These are phyloP conservation scores for Pseudogymnoascus sp. DNA, from an alignment of 2,329 filamentous ascomycete genomes.

Conservation along the genomic window DNA sequence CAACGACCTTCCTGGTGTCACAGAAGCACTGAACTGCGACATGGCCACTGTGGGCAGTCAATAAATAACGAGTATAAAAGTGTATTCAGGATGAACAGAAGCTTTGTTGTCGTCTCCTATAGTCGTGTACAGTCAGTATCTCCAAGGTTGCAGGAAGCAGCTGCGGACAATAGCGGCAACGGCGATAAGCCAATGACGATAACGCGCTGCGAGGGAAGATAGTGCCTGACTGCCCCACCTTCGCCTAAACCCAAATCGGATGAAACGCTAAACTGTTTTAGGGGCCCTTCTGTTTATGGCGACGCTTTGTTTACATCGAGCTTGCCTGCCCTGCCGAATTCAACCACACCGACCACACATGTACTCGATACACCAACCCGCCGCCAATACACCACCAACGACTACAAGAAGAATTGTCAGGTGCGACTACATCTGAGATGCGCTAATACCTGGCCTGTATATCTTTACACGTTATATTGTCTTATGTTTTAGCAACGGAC, in stretches of 20 bases:
- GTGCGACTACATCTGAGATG: neutral
- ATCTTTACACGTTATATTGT: slow-evolving; percentile 2
- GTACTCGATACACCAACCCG: neutral
- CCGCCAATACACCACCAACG: neutral
- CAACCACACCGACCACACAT: slow-evolving; percentile 4
- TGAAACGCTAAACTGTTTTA: slow-evolving; percentile 4
- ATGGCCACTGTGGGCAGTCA: slow-evolving; percentile 14
- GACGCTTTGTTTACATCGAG: slow-evolving; percentile 7
- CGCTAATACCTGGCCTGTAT: neutral
- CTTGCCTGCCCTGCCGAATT: slow-evolving; percentile 2
- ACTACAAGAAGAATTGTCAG: neutral
- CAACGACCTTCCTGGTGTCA: slow-evolving; percentile 57
- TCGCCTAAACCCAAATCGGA: slow-evolving; percentile 3
- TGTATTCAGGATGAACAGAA: neutral
- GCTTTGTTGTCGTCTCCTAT: neutral
- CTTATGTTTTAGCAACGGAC: neutral
- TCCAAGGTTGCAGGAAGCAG: slow-evolving; percentile 1
- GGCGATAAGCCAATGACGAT: slow-evolving; percentile 3
- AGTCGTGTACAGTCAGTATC: neutral
- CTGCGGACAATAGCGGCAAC: neutral
- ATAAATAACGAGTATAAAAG: neutral
- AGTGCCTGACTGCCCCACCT: slow-evolving; percentile 7
- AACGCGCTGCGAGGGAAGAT: neutral
- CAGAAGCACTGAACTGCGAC: slow-evolving; percentile 50
- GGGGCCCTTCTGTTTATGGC: slow-evolving; percentile 8